phyloP scores from a whole-genome alignment of 257 asterid species.

The Fraxinus pennsylvanica region DNA sequence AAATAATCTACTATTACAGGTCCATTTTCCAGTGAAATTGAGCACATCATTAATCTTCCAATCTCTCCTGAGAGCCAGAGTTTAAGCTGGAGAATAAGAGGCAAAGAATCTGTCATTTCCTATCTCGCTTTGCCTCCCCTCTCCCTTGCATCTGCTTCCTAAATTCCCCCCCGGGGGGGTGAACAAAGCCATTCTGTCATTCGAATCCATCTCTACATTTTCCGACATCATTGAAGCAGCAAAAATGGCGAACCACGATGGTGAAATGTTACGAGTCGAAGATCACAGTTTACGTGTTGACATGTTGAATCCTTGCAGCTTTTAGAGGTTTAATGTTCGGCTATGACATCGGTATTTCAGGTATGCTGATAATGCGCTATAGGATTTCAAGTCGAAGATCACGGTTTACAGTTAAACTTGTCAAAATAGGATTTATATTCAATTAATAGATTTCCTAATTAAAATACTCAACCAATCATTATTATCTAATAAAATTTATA shows the following conservation, averaged over 20 bases:
- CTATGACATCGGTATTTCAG: constrained; percentile 56
- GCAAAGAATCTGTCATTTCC: background rate
- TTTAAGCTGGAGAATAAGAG: background rate
- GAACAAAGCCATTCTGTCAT: background rate
- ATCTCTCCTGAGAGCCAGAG: background rate
- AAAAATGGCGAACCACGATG: constrained; percentile 8
- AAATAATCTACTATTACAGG: background rate
- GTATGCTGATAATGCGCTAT: too few relatives aligned
- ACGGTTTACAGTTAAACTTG: too few relatives aligned
- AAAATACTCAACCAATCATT: too few relatives aligned
- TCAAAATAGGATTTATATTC: too few relatives aligned
- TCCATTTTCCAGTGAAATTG: background rate
- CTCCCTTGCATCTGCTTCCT: background rate
- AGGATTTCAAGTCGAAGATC: too few relatives aligned
- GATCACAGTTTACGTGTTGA: constrained; percentile 39
- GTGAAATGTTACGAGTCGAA: constrained; percentile 17
- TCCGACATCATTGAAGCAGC: background rate
- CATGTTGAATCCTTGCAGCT: constrained; percentile 55
- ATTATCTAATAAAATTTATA: too few relatives aligned
- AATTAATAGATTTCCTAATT: too few relatives aligned
- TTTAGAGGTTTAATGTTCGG: constrained; percentile 59
- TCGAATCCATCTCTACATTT: background rate
- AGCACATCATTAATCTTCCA: background rate
- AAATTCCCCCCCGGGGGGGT: background rate
- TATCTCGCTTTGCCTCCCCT: background rate